Percentiles rank a stretch among this genome's conserved stretches.
These are phyloP conservation scores for Pseudocercospora crystallina DNA, from an alignment of 2,329 filamentous ascomycete species.

Conservation along the genomic window DNA sequence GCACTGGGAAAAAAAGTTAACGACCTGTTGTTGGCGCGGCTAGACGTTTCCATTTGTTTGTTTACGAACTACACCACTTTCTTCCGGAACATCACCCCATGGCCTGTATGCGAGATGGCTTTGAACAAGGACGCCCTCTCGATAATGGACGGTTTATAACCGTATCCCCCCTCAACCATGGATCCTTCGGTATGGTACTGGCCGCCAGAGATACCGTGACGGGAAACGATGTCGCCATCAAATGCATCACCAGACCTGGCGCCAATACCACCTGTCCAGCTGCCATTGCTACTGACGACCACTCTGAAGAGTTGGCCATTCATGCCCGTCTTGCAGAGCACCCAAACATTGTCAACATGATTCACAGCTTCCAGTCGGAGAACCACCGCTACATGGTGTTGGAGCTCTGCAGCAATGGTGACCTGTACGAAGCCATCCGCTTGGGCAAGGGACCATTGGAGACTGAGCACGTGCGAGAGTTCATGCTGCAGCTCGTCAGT, in stretches of 20 bases:
- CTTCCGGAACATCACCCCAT: slow-evolving; percentile 45
- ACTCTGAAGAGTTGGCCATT: slow-evolving; percentile 75
- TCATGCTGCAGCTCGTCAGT: slow-evolving; percentile 92
- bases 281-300: slow-evolving; percentile 74
- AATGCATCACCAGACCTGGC: slow-evolving; percentile 85
- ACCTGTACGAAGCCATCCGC: slow-evolving; percentile 96
- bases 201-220: slow-evolving; percentile 79
- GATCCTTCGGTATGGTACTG: slow-evolving; percentile 98
- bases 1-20: slow-evolving; percentile 18
- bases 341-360: slow-evolving; percentile 88
- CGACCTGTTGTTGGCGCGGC: slow-evolving; percentile 23
- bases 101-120: slow-evolving; percentile 85
- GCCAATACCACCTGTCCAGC: slow-evolving; percentile 60
- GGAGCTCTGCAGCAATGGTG: slow-evolving; percentile 92
- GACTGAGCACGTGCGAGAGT: slow-evolving; percentile 93
- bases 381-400: slow-evolving; percentile 88
- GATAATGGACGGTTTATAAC: slow-evolving; percentile 82
- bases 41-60: slow-evolving; percentile 19
- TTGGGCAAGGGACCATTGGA: slow-evolving; percentile 82
- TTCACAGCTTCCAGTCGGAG: slow-evolving; percentile 88
- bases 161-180: slow-evolving; percentile 92
- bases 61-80: slow-evolving; percentile 16
- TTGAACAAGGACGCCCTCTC: slow-evolving; percentile 75
- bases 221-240: slow-evolving; percentile 83
- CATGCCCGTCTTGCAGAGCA: slow-evolving; percentile 78